Base-by-base conservation (phyloP, 495 filamentous ascomycete species). In the Annulohypoxylon stygium region DNA sequence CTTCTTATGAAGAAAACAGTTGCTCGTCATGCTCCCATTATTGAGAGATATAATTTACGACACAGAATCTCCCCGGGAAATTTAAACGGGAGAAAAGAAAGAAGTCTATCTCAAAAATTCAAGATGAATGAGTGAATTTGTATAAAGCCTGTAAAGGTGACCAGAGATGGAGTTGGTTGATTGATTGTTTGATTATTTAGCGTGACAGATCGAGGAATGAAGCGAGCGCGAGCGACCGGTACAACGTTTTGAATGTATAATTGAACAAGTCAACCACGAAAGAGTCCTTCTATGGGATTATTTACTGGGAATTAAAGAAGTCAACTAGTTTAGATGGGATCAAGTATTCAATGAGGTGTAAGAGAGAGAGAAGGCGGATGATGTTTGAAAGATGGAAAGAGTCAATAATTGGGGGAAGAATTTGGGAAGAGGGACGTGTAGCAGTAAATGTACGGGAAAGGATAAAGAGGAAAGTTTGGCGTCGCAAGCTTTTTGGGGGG, bases 31-130 rank as follows among this genome's bases (percentile, higher is more conserved):
- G 53, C 67, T 75, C 72, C 58, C 72, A 70, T 75, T 70, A 75
- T 70, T 75, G 67, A 70, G 64, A 73, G 72, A 67, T 70, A 67
- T 67, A 70, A 63, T 70, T 75, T 75, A 75, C 72, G 72, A 58
- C 18, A 74, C 51, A 43, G 54, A 70, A 57, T 67, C 50, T 54
- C 57, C 63, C 50, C 14, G 16, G 57, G 51, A n/a, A 34, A 61
- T 6, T 70, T 70, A 74, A 50, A 60, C 16, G 20, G 57, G 48
- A 63, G 36, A 39, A 75, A 70, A 55, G 43, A 70, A 70, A 74
- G 48, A 69, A 61, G 64, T 70, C 72, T 75, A 75, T 75, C 71
- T 74, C 67, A 57, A 61, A 23, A 61, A 34, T 45, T 59, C 43
- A 59, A 67, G 62, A 66, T 57, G n/a, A 48, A 48, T 48, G 37